Percentiles rank a stretch among this genome's conserved stretches.
Conservation (phyloP, 1,139 yeast species). For the Groenewaldozyma sp. region DNA sequence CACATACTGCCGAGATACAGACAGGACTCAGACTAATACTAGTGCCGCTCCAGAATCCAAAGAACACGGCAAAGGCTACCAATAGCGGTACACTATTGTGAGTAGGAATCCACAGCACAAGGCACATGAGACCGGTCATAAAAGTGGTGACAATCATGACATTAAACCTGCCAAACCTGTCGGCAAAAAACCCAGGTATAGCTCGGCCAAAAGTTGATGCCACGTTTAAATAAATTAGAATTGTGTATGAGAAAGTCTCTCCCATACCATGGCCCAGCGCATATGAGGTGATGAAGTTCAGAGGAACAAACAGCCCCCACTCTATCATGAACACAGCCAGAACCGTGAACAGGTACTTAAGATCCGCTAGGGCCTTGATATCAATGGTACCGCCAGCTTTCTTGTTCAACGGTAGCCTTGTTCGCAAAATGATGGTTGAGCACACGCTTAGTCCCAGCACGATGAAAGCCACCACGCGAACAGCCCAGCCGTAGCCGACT, state of each 20-base stretch:
- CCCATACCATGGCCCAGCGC: constrained; percentile 38
- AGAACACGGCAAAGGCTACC: constrained; percentile 40
- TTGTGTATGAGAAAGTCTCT: constrained; percentile 35
- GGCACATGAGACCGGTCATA: constrained; percentile 28
- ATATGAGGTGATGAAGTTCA: constrained; percentile 45
- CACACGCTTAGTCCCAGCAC: constrained; percentile 33
- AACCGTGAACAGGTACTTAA: constrained; percentile 33
- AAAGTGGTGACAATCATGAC: constrained; percentile 38
- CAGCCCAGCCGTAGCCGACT: constrained; percentile 56
- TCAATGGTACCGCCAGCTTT: constrained; percentile 28
- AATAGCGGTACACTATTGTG: constrained; percentile 35
- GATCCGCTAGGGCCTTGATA: constrained; percentile 36
- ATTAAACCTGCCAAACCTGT: constrained; percentile 43
- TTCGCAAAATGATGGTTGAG: constrained; percentile 36
- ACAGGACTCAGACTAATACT: constrained; percentile 41
- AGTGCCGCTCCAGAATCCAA: constrained; percentile 47
- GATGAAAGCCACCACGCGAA: constrained; percentile 46
- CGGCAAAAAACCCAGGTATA: constrained; percentile 42
- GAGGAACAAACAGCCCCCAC: constrained; percentile 40
- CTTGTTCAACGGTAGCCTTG: constrained; percentile 29
- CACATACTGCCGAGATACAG: constrained; percentile 47
- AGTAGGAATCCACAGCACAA: constrained; percentile 47
- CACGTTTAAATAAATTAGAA: constrained; percentile 38
- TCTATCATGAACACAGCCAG: constrained; percentile 41
- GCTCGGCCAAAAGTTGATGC: constrained; percentile 42